A percentile compares a stretch with the other conserved stretches of the same genome.
Evolutionary conservation across 106 monocot species (phyloP).

Genomic region (Posidonia australis): DNA sequence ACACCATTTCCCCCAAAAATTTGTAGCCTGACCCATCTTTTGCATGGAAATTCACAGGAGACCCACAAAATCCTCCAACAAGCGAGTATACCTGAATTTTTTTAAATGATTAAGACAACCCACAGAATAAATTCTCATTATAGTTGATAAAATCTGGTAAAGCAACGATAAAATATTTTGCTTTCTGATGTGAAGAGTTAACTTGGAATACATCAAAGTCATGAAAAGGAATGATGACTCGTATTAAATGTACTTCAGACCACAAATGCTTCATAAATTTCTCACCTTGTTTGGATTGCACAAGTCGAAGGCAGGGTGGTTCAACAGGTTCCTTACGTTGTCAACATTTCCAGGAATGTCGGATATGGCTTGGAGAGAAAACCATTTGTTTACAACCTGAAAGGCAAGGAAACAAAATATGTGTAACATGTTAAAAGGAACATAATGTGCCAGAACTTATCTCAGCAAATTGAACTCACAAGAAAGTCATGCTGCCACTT

Average conservation of each 20-base stretch:
- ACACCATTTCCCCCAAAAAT: constrained; percentile 85
- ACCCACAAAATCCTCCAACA: constrained; percentile 89
- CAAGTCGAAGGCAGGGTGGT: constrained; percentile 92
- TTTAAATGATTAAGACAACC: no score
- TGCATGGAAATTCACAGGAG: constrained; percentile 90
- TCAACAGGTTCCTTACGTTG: constrained; percentile 76
- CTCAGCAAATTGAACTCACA: constrained; percentile 28
- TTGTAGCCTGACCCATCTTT: constrained; percentile 98
- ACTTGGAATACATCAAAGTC: not conserved
- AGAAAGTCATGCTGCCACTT: constrained; percentile 88
- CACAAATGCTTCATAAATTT: not conserved
- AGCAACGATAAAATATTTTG: no score
- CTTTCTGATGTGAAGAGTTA: no score
- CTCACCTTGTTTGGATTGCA: constrained; percentile 91
- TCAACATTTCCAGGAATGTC: constrained; percentile 85
- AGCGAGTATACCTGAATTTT: constrained; percentile 70
- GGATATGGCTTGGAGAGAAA: constrained; percentile 92
- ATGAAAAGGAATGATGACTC: not conserved
- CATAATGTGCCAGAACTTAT: not conserved
- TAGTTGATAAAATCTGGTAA: no score
- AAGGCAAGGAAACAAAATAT: not conserved
- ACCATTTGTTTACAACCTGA: constrained; percentile 96
- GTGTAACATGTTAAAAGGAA: not conserved
- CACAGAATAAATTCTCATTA: no score
- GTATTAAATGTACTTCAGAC: not conserved